Base-by-base conservation (phyloP, 2,329 filamentous ascomycete genomes). In the Fusarium newnesense region DNA sequence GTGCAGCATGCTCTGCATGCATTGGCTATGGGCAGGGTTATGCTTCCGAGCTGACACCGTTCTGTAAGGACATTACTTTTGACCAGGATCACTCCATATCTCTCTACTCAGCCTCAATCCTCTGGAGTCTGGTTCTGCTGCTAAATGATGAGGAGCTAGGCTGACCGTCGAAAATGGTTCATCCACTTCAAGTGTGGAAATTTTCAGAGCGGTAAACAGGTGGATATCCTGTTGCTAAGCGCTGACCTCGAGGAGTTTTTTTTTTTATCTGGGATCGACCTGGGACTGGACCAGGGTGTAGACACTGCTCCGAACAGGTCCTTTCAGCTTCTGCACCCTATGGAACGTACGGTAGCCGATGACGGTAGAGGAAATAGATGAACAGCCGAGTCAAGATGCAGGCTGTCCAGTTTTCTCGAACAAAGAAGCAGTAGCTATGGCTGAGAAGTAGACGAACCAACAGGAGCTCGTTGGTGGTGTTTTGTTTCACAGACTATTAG, bases 51-150 rank as follows among this genome's bases (percentile, higher is more conserved):
- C 69, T 71, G 72, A 53, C 50, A 42, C 39, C 37, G 49, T 50
- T 60, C 40, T 53, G 37, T 43, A 60, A 44, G 59, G 69, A 52
- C 36, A 60, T 60, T 44, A 13, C 19, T 40, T 47, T 32, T 36
- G 39, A 64, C 53, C 50, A 30, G 71, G 67, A 54, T 67, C 34
- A 60, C 43, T 56, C 21, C 49, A 50, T 47, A 53, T 57, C 50
- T 49, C 32, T 59, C 65, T 64, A 28, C 71, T 74, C 63, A 74
- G 71, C 71, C 71, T 69, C 71, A 65, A 59, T 42, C 50, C 46
- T 60, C 46, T 37, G 28, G 56, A 68, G 56, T 39, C 37, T 50
- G 44, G 44, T 61, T 56, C 73, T 34, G 30, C 57, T 43, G 36
- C 54, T 59, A 59, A 30, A 54, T 50, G 32, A 43, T 34, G 19